A percentile compares a stretch with the other conserved stretches of the same genome.
phyloP scores from a whole-genome alignment of 2,329 filamentous ascomycete species.

The Lachnellula willkommii region DNA sequence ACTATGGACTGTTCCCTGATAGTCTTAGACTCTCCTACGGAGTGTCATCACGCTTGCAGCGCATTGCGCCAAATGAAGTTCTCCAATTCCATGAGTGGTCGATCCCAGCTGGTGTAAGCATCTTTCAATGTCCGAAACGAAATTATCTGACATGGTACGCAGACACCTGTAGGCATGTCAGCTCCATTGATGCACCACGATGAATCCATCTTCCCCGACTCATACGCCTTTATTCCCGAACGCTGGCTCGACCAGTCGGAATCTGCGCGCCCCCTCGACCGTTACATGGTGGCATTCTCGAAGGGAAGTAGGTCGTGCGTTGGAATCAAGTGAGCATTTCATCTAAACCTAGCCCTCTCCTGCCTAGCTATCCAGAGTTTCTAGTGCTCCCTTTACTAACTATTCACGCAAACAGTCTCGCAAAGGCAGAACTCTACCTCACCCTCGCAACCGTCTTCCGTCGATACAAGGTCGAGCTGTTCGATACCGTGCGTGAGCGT shows the following conservation, averaged over 20 bases:
- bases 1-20: background rate
- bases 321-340: constrained; percentile 17
- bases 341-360: background rate
- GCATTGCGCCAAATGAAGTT: constrained; percentile 24
- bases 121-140: background rate
- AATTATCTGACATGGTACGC: background rate
- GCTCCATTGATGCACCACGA: constrained; percentile 28
- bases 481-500: constrained; percentile 10
- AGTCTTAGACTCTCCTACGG: constrained; percentile 20
- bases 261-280: constrained; percentile 3
- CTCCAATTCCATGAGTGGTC: constrained; percentile 17
- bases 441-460: constrained; percentile 16
- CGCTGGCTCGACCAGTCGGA: constrained; percentile 33
- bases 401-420: constrained; percentile 10
- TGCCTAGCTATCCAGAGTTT: background rate
- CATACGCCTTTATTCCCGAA: constrained; percentile 31
- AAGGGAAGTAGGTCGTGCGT: constrained; percentile 21
- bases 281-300: constrained; percentile 21
- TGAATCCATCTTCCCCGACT: constrained; percentile 28
- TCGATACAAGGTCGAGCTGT: constrained; percentile 14
- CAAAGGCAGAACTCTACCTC: constrained; percentile 21
- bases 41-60: constrained; percentile 26
- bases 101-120: constrained; percentile 24
- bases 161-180: constrained; percentile 23
- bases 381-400: background rate